phyloP scores from a whole-genome alignment of 2,329 filamentous ascomycete species.

The Xylariaceae sp. region DNA sequence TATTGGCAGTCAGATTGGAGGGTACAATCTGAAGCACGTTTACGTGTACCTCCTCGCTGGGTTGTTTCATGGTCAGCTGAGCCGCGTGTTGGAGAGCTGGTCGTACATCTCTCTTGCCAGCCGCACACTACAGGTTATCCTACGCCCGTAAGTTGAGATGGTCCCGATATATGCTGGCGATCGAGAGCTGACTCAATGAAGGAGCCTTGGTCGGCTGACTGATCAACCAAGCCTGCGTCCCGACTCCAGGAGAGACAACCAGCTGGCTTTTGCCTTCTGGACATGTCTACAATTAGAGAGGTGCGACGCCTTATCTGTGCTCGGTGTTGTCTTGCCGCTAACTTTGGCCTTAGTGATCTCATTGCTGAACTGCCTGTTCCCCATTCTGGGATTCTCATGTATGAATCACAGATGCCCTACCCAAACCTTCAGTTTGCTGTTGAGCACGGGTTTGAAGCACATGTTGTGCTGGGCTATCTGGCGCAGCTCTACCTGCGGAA shows the following conservation, averaged over 20 bases:
- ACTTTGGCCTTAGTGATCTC: conserved; percentile 60
- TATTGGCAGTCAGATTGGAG: conserved; percentile 70
- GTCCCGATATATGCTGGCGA: conserved; percentile 1
- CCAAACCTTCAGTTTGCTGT: conserved; percentile 47
- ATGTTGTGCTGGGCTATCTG: conserved; percentile 51
- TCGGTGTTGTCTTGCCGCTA: conserved; percentile 2
- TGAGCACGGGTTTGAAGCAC: conserved; percentile 34
- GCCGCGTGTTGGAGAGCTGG: conserved; percentile 78
- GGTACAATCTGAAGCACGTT: conserved; percentile 73
- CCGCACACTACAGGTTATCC: conserved; percentile 58
- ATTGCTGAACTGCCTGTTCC: conserved; percentile 71
- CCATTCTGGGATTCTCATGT: conserved; percentile 53
- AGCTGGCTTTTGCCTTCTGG: conserved; percentile 76
- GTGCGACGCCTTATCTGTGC: conserved; percentile 31
- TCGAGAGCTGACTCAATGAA: conserved; percentile 18
- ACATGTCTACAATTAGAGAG: conserved; percentile 89
- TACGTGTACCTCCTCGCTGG: conserved; percentile 80
- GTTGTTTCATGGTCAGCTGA: conserved; percentile 83
- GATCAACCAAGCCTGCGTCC: conserved; percentile 24
- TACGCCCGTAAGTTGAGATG: conserved; percentile 57
- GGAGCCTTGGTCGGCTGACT: conserved; percentile 42
- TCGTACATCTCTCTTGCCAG: conserved; percentile 51
- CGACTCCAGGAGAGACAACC: conserved; percentile 47
- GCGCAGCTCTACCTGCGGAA: conserved; percentile 59
- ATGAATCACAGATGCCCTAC: conserved; percentile 58